A percentile compares a stretch with the other conserved stretches of the same genome.
phyloP scores from a whole-genome alignment of 495 filamentous ascomycete species.

The Hypoxylon fuscum region DNA sequence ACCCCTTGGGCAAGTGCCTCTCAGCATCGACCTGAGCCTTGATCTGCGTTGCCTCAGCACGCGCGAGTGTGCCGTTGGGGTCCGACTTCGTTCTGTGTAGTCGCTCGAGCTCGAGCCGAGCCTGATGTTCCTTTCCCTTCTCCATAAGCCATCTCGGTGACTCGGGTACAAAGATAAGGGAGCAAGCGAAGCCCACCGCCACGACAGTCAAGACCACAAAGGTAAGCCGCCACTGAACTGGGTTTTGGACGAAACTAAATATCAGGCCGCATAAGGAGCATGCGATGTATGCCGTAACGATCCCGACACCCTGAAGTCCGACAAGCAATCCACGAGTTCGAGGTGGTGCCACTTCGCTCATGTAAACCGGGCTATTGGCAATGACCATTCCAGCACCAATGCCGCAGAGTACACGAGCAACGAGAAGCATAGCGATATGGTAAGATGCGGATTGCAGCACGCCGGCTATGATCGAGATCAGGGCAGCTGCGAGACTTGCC shows the following conservation, averaged over 20 bases:
- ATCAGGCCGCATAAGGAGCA: conserved; percentile 6
- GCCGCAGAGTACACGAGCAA: conserved; percentile 34
- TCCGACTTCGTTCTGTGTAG: conserved; percentile 21
- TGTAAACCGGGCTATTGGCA: conserved; percentile 41
- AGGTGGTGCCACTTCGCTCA: conserved; percentile 44
- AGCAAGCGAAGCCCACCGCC: neutral
- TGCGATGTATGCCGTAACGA: conserved; percentile 8
- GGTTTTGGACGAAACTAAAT: conserved; percentile 7
- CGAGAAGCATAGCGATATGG: conserved; percentile 36
- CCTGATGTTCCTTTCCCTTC: conserved; percentile 3
- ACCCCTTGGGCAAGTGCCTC: conserved; percentile 15
- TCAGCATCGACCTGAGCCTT: conserved; percentile 23
- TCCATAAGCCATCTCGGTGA: conserved; percentile 14
- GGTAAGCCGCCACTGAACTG: conserved; percentile 10
- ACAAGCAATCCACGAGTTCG: conserved; percentile 38
- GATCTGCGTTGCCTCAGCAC: conserved; percentile 18
- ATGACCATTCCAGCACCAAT: conserved; percentile 41
- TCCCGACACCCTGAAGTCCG: conserved; percentile 22
- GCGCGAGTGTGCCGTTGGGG: conserved; percentile 15
- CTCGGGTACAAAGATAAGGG: neutral
- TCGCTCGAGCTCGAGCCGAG: conserved; percentile 13
- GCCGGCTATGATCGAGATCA: conserved; percentile 18
- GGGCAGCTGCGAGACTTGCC: neutral
- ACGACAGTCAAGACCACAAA: conserved; percentile 6
- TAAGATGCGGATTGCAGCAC: conserved; percentile 33